Base-by-base conservation (phyloP, 1,139 yeast genomes). In the Lodderomyces elongisporus region DNA sequence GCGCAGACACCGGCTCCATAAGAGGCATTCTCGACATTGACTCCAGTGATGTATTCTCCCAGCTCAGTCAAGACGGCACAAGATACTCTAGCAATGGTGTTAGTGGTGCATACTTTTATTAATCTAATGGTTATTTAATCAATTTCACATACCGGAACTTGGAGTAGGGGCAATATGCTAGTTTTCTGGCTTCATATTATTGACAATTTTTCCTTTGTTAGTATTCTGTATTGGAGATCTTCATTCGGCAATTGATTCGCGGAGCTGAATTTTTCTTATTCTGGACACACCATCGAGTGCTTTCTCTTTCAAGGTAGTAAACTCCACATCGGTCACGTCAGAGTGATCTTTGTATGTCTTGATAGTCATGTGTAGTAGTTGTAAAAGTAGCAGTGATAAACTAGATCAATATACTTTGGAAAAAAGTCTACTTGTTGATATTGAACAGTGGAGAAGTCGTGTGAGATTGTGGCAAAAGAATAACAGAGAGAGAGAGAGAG, bases 1-100 rank as follows among this genome's bases (percentile, higher is more conserved):
- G 98, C 98, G 56, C 98, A 91, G 13, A 88, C 78, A 2, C 84
- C 72, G 0, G 83, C 96, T 8, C 91, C 93, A 50, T 84, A 89
- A 27, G 93, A 79, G 3, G 96, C 96, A 52, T 89, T 91, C 53
- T 91, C 98, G 17, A 91, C 78, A 47, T 91, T 91, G 31, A 94
- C 95, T 3, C 97, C 98, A 9, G 60, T 54, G 23, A 80, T 59
- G 30, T 54, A 63, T 14, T 62, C 60, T 3, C 77, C 83, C 7
- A 65, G 58, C 1, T 52, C 52, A 0, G 87, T 68, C 21, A 84
- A 50, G 1, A 89, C 48, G 1, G 80, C 76, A 35, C 95, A 85
- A 0, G 97, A 96, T 2, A 91, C 98, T 30, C 89, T 70, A 22
- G 17, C 17, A 13, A 14, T n/a, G 54, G 62, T 51, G 44, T 27